A percentile compares a stretch with the other conserved stretches of the same genome.
These are phyloP conservation scores for Ogataea populi-albae DNA, from an alignment of 805 yeast species.

Conservation along the genomic window DNA sequence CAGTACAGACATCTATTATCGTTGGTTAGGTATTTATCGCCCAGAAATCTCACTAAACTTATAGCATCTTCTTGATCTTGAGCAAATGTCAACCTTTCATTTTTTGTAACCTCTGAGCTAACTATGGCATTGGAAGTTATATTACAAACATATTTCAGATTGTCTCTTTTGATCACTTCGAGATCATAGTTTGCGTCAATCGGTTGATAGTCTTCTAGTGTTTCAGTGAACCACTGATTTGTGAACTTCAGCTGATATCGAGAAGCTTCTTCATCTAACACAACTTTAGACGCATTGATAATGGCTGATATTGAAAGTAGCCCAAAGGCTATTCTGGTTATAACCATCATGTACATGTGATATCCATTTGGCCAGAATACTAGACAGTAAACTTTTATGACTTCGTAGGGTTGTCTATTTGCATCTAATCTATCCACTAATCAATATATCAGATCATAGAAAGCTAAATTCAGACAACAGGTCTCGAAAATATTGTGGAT, in stretches of 20 bases:
- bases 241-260: constrained; percentile 9
- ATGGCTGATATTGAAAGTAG: not conserved
- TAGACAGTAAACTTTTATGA: no score
- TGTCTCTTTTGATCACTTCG: constrained; percentile 7
- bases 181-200: constrained; percentile 6
- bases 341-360: no score
- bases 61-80: constrained; percentile 17
- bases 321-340: no score
- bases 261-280: constrained; percentile 14
- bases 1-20: constrained; percentile 3
- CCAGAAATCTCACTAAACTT: constrained; percentile 14
- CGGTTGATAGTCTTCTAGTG: not conserved
- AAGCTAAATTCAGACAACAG: no score
- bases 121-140: not conserved
- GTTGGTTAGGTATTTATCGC: constrained; percentile 2
- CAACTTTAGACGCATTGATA: constrained; percentile 1
- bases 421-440: no score
- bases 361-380: no score
- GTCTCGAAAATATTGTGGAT: no score
- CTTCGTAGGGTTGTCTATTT: no score
- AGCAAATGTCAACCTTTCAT: not conserved
- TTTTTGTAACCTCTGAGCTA: constrained; percentile 9
- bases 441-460: no score
- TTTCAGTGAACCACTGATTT: constrained; percentile 12
- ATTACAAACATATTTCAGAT: constrained; percentile 5